These are phyloP conservation scores for Blastomyces percursus DNA, from an alignment of 2,329 filamentous ascomycete genomes.

Conservation along the genomic window DNA sequence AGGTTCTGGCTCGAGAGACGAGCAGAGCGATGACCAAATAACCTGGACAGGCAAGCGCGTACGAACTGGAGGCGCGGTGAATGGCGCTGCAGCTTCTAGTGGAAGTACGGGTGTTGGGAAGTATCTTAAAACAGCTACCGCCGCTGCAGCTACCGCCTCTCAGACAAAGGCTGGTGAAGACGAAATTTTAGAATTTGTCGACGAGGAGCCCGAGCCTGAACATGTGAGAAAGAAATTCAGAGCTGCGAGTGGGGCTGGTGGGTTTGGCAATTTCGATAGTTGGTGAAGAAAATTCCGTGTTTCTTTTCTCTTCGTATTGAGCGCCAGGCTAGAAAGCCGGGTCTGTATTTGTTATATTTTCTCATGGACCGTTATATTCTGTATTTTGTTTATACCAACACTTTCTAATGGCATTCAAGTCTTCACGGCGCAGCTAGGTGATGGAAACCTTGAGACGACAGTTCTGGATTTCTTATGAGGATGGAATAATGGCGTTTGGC, in stretches of 20 bases:
- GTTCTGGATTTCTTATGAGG: neutral
- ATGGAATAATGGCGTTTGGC: neutral
- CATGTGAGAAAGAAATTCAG: slow-evolving; percentile 73
- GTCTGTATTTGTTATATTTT: neutral
- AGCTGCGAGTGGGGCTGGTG: slow-evolving; percentile 39
- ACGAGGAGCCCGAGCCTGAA: slow-evolving; percentile 52
- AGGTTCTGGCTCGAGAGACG: slow-evolving; percentile 14
- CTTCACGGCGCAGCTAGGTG: neutral
- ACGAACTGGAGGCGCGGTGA: slow-evolving; percentile 50
- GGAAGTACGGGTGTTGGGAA: slow-evolving; percentile 54
- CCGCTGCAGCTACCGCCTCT: slow-evolving; percentile 13
- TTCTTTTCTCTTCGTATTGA: neutral
- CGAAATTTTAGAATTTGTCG: slow-evolving; percentile 50
- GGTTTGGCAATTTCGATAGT: slow-evolving; percentile 89
- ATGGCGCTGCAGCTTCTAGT: slow-evolving; percentile 38
- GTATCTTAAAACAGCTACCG: slow-evolving; percentile 58
- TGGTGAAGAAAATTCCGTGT: slow-evolving; percentile 47
- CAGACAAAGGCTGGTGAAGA: slow-evolving; percentile 36
- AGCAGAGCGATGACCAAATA: slow-evolving; percentile 68
- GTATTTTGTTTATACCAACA: neutral
- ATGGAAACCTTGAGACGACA: neutral
- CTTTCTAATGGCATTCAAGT: neutral
- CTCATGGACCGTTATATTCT: neutral
- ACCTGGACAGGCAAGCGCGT: slow-evolving; percentile 97
- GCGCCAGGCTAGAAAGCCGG: neutral